Conservation (phyloP, 2,329 filamentous ascomycete species). For the Aspergillus fumigatiaffinis region DNA sequence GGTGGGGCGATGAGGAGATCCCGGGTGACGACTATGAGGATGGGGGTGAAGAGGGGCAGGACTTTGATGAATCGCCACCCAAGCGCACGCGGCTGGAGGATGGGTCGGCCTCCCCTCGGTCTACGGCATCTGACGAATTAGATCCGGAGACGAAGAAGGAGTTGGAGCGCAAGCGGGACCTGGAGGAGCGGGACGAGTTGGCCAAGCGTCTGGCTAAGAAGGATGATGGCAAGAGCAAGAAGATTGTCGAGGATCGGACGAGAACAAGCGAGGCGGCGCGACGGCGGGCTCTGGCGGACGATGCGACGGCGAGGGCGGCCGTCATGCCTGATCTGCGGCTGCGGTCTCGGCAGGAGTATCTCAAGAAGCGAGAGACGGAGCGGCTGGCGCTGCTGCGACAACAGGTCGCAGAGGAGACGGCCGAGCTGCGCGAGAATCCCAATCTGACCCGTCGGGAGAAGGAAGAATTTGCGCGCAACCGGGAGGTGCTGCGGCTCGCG, state of each 20-base stretch:
- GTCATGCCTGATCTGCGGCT: constrained; percentile 78
- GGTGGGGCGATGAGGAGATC: constrained; percentile 75
- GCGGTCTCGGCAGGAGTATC: constrained; percentile 83
- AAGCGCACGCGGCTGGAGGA: constrained; percentile 68
- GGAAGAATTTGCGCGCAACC: constrained; percentile 82
- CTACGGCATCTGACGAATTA: constrained; percentile 44
- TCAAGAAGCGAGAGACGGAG: constrained; percentile 88
- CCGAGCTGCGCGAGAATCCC: constrained; percentile 72
- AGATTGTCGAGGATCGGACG: constrained; percentile 59
- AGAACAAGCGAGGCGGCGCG: constrained; percentile 57
- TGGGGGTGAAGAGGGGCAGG: constrained; percentile 50
- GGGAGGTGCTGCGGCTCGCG: constrained; percentile 74
- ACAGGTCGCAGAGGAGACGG: constrained; percentile 84
- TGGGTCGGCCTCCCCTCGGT: constrained; percentile 34
- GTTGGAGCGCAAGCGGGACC: constrained; percentile 60
- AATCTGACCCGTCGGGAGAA: constrained; percentile 73
- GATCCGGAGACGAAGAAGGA: constrained; percentile 60
- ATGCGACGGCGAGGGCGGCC: constrained; percentile 62
- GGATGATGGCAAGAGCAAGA: constrained; percentile 67
- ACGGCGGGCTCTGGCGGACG: constrained; percentile 61
- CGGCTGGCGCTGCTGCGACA: constrained; percentile 79
- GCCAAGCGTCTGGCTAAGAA: constrained; percentile 70
- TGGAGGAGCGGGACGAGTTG: constrained; percentile 74
- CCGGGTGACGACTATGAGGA: constrained; percentile 38
- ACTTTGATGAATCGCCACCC: constrained; percentile 65